Evolutionary conservation across 2,329 filamentous ascomycete species (phyloP).

Genomic region (Plenodomus biglobosus): DNA sequence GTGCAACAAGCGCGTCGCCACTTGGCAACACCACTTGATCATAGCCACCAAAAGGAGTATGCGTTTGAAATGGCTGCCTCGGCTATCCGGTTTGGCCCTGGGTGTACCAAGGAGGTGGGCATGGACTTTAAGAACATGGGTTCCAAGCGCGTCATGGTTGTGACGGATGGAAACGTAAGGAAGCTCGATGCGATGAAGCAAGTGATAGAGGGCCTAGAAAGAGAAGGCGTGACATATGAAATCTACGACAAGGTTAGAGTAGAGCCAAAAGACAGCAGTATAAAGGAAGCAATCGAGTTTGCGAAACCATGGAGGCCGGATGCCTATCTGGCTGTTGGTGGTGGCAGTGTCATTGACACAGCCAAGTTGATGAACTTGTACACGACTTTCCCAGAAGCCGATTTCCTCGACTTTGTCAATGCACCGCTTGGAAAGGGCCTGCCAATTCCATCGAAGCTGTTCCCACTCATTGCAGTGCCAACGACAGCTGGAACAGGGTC

Average conservation of each 20-base stretch:
- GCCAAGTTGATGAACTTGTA: conserved; percentile 99
- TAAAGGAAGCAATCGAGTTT: conserved; percentile 87
- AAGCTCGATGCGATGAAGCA: conserved; percentile 88
- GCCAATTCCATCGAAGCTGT: conserved; percentile 70
- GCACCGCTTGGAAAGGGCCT: conserved; percentile 84
- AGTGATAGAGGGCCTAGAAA: conserved; percentile 75
- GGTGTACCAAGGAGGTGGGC: conserved; percentile 91
- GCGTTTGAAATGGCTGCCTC: conserved; percentile 98
- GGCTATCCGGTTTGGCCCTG: conserved; percentile 89
- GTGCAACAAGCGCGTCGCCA: conserved; percentile 58
- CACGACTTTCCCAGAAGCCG: conserved; percentile 83
- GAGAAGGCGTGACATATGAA: conserved; percentile 76
- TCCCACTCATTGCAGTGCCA: conserved; percentile 78
- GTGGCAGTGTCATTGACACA: conserved; percentile 95
- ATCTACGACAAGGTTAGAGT: conserved; percentile 80
- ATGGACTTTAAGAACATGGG: conserved; percentile 97
- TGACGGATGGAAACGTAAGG: conserved; percentile 82
- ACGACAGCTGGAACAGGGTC: conserved; percentile 86
- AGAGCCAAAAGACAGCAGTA: conserved; percentile 92
- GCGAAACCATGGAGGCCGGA: conserved; percentile 79
- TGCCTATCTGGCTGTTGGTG: conserved; percentile 87
- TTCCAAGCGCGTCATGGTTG: conserved; percentile 82
- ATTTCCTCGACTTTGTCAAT: conserved; percentile 97
- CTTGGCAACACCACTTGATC: conserved; percentile 75
- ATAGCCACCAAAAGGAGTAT: conserved; percentile 82